phyloP scores from a whole-genome alignment of 2,329 filamentous ascomycete species.

The Akanthomyces muscarius region DNA sequence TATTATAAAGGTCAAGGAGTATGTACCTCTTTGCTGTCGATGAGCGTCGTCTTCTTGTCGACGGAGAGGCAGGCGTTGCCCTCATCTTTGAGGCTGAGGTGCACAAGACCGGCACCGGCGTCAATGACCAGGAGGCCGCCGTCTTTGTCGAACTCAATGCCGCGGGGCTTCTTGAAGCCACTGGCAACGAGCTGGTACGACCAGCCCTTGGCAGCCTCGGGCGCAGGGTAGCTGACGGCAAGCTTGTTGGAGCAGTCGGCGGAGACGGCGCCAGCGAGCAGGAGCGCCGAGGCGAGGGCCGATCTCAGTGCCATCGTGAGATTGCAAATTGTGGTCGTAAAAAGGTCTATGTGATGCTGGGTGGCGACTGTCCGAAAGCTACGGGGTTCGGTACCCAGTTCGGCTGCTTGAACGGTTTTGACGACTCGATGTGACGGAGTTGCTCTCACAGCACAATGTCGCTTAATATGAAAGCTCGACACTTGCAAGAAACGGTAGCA shows the following conservation, averaged over 20 bases:
- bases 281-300: conserved; percentile 7
- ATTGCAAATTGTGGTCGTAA: too few relatives aligned
- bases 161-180: conserved; percentile 39
- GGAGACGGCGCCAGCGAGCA: conserved; percentile 10
- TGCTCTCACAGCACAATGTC: too few relatives aligned
- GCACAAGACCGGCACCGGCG: conserved; percentile 38
- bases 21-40: conserved; percentile 33
- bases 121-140: conserved; percentile 46
- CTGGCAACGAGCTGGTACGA: conserved; percentile 40
- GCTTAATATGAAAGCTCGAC: not conserved
- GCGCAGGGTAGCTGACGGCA: conserved; percentile 32
- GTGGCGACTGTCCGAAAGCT: not conserved
- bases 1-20: not conserved
- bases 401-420: too few relatives aligned
- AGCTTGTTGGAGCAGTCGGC: conserved; percentile 34
- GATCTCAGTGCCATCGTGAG: not conserved
- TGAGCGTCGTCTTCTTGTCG: conserved; percentile 31
- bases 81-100: conserved; percentile 38
- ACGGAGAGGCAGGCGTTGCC: conserved; percentile 40
- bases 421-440: too few relatives aligned
- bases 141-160: conserved; percentile 42
- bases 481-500: too few relatives aligned
- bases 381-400: not conserved
- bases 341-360: not conserved
- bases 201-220: conserved; percentile 41